Conservation (phyloP, 2,329 filamentous ascomycete species). For the Zasmidium angulare region DNA sequence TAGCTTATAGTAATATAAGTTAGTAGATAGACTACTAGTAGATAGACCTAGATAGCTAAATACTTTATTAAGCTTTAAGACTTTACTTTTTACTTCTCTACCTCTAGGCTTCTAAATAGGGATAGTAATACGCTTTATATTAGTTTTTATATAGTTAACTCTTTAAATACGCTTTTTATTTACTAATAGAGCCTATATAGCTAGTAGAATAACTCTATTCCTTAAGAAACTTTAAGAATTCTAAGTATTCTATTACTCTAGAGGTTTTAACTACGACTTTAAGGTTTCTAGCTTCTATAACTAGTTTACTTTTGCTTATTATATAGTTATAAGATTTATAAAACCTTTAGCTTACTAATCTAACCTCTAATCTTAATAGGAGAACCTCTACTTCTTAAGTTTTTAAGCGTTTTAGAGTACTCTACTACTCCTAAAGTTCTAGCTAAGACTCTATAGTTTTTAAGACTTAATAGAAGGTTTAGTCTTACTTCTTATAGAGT, state of each 20-base stretch:
- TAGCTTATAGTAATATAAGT: too few relatives aligned
- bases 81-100: too few relatives aligned
- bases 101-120: too few relatives aligned
- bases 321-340: neutral
- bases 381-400: constrained; percentile 4
- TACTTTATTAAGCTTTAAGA: neutral
- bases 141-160: too few relatives aligned
- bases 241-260: constrained; percentile 1
- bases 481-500: neutral
- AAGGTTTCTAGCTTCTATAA: constrained; percentile 28
- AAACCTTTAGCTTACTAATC: neutral
- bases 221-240: too few relatives aligned
- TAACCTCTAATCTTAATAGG: constrained; percentile 6
- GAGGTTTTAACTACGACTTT: constrained; percentile 23
- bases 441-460: neutral
- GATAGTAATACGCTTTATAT: too few relatives aligned
- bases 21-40: neutral
- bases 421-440: neutral
- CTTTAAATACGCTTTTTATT: too few relatives aligned
- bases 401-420: neutral
- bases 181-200: too few relatives aligned
- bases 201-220: too few relatives aligned
- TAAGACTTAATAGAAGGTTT: neutral
- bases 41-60: neutral
- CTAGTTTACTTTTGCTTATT: constrained; percentile 18